A percentile compares a stretch with the other conserved stretches of the same genome.
Evolutionary conservation across 768 basidiomycete species (phyloP).

Genomic region (Neoboletus subvelutipes): DNA sequence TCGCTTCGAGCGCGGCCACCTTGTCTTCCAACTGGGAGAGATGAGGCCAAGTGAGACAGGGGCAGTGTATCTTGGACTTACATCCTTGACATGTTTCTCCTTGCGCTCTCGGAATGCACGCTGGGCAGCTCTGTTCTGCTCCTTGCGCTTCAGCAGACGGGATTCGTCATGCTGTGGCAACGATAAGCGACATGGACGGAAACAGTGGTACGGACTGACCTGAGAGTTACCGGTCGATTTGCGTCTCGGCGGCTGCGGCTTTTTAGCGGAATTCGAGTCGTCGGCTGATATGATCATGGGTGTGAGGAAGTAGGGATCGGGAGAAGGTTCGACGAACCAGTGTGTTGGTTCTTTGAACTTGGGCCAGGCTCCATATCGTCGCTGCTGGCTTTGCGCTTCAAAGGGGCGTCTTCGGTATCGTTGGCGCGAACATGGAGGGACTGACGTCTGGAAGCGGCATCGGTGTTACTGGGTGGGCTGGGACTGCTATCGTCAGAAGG

Average conservation of each 20-base stretch:
- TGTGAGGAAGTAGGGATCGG: slow-evolving; percentile 1
- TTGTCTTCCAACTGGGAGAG: slow-evolving; percentile 79
- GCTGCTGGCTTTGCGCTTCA: slow-evolving; percentile 79
- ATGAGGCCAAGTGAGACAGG: slow-evolving; percentile 11
- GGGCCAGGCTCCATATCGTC: slow-evolving; percentile 65
- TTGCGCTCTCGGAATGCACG: slow-evolving; percentile 96
- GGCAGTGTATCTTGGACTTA: slow-evolving; percentile 41
- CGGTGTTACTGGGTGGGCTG: slow-evolving; percentile 59
- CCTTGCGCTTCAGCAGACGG: slow-evolving; percentile 84
- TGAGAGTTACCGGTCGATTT: slow-evolving; percentile 41
- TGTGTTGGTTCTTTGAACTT: slow-evolving; percentile 64
- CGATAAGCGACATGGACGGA: slow-evolving; percentile 1
- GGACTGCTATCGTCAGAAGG: slow-evolving; percentile 78
- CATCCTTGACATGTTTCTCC: slow-evolving; percentile 96
- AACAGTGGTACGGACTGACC: slow-evolving; percentile 23
- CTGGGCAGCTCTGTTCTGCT: slow-evolving; percentile 96
- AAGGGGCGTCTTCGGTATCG: slow-evolving; percentile 44
- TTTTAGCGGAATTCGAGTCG: slow-evolving; percentile 27
- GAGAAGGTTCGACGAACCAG: slow-evolving; percentile 40
- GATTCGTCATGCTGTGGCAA: slow-evolving; percentile 56
- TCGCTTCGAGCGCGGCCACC: slow-evolving; percentile 80
- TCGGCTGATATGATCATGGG: slow-evolving; percentile 21
- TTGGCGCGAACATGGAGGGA: slow-evolving; percentile 29
- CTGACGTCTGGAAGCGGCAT: slow-evolving; percentile 23
- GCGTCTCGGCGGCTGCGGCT: slow-evolving; percentile 32